Conservation (phyloP, 805 yeast genomes). For the Lipomyces sp. region DNA sequence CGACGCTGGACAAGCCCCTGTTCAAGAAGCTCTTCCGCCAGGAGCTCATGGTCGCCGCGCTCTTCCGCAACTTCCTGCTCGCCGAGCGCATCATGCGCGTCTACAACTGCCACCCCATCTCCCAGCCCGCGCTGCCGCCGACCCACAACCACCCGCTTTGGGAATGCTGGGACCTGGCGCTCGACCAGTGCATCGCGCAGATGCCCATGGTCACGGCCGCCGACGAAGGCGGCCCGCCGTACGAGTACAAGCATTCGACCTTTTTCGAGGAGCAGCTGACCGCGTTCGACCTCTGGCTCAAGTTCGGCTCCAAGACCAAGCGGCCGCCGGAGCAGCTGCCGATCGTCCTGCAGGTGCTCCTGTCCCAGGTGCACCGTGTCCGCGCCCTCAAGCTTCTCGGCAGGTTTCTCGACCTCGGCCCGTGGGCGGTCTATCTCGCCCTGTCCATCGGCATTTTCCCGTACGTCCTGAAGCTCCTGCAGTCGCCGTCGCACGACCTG, state of each 20-base stretch:
- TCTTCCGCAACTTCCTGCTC: constrained; percentile 84
- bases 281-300: constrained; percentile 94
- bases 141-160: constrained; percentile 84
- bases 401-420: constrained; percentile 87
- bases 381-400: constrained; percentile 82
- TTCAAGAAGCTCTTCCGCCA: constrained; percentile 90
- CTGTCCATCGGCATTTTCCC: constrained; percentile 95
- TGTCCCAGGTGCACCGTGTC: constrained; percentile 91
- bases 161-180: constrained; percentile 97
- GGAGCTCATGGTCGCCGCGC: constrained; percentile 93
- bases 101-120: constrained; percentile 88
- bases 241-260: constrained; percentile 79
- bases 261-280: constrained; percentile 95
- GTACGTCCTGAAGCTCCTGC: constrained; percentile 81
- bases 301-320: constrained; percentile 78
- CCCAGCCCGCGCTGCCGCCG: constrained; percentile 90
- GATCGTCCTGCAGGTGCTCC: constrained; percentile 82
- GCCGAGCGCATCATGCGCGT: constrained; percentile 94
- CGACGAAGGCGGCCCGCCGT: constrained; percentile 38
- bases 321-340: constrained; percentile 95
- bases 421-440: constrained; percentile 95
- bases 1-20: constrained; percentile 77
- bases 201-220: constrained; percentile 39
- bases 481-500: constrained; percentile 91
- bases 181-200: constrained; percentile 81